phyloP scores from a whole-genome alignment of 108 stramenopile species.

The Nitzschia sp. region DNA sequence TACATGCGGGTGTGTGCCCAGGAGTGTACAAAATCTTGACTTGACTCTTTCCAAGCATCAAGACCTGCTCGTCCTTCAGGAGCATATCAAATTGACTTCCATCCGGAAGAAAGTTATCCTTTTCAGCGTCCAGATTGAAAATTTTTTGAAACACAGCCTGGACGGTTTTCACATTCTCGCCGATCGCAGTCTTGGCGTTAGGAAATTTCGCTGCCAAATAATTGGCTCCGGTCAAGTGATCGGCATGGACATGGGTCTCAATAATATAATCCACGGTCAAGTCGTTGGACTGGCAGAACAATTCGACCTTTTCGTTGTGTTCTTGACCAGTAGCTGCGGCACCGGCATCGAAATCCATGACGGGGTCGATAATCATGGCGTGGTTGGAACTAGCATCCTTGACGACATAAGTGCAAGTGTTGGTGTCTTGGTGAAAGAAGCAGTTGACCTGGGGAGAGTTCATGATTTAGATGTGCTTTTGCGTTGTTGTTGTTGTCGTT shows the following conservation, averaged over 20 bases:
- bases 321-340: constrained; percentile 1
- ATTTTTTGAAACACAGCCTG: constrained; percentile 16
- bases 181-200: constrained; percentile 26
- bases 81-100: constrained; percentile 26
- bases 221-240: constrained; percentile 24
- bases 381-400: constrained; percentile 25
- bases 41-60: constrained; percentile 1
- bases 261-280: constrained; percentile 18
- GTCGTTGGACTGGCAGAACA: constrained; percentile 8
- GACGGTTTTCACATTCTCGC: constrained; percentile 22
- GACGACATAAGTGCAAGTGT: constrained; percentile 21
- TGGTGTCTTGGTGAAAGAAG: constrained; percentile 19
- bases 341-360: constrained; percentile 19
- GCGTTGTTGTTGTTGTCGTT: not conserved
- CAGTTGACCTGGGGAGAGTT: constrained; percentile 10
- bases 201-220: constrained; percentile 17
- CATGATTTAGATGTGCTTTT: constrained; percentile 10
- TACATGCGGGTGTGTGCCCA: constrained; percentile 23
- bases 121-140: constrained; percentile 14
- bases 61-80: constrained; percentile 10
- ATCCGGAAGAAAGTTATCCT: constrained; percentile 20
- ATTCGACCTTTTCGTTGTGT: constrained; percentile 21
- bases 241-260: constrained; percentile 29
- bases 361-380: constrained; percentile 26
- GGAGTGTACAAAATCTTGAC: constrained; percentile 22